A percentile compares a stretch with the other conserved stretches of the same genome.
These are phyloP conservation scores for Vitis cinerea DNA, from an alignment of 164 flowering plant genomes.

Conservation along the genomic window DNA sequence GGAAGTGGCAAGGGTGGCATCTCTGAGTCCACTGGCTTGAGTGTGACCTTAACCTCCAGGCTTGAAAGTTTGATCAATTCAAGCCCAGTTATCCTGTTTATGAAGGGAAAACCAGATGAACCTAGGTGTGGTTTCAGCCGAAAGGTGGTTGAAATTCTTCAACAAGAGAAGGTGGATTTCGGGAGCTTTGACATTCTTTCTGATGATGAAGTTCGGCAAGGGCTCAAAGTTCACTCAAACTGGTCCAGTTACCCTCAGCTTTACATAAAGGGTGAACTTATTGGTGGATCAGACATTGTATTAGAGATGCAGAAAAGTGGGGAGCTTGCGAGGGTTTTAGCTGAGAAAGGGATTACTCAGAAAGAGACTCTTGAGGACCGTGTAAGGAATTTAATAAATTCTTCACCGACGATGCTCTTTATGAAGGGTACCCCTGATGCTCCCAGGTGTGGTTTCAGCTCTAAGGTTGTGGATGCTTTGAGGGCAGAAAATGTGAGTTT, in stretches of 20 bases:
- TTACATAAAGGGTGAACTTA: constrained; percentile 78
- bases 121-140: constrained; percentile 91
- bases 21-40: constrained; percentile 62
- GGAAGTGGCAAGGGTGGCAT: constrained; percentile 46
- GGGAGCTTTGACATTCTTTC: constrained; percentile 74
- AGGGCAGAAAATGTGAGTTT: constrained; percentile 67
- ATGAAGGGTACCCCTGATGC: constrained; percentile 95
- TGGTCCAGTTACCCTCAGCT: constrained; percentile 98
- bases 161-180: constrained; percentile 69
- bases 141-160: constrained; percentile 86
- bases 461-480: constrained; percentile 80
- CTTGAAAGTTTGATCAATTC: constrained; percentile 55
- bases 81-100: constrained; percentile 75
- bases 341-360: constrained; percentile 57
- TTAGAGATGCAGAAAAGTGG: constrained; percentile 97
- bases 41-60: constrained; percentile 42
- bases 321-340: constrained; percentile 59
- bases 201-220: constrained; percentile 90
- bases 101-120: constrained; percentile 89
- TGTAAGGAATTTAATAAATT: constrained; percentile 47
- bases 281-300: constrained; percentile 93
- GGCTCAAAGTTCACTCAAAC: constrained; percentile 85
- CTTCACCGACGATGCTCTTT: constrained; percentile 81
- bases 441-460: constrained; percentile 91
- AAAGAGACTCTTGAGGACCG: constrained; percentile 64